Percentiles rank a stretch among this genome's conserved stretches.
These are phyloP conservation scores for Paralagenidium karlingii DNA, from an alignment of 352 stramenopile genomes.

Conservation along the genomic window DNA sequence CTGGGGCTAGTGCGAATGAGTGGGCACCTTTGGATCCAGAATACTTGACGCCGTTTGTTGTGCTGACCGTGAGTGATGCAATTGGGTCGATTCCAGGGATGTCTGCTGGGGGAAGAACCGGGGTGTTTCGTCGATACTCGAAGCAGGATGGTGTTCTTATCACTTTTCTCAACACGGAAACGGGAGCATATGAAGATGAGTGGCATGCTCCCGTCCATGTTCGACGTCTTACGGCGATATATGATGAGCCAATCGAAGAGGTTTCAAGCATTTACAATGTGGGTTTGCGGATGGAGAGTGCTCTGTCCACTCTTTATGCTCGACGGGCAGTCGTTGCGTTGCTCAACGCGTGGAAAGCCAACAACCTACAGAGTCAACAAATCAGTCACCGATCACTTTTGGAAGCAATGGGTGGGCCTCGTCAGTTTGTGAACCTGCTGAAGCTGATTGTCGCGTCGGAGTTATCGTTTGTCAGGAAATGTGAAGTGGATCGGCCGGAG, in stretches of 20 bases:
- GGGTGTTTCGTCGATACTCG: conserved; percentile 43
- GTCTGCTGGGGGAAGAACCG: conserved; percentile 46
- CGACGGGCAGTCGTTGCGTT: conserved; percentile 34
- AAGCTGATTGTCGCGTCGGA: conserved; percentile 74
- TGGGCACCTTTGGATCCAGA: conserved; percentile 56
- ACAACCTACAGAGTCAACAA: background rate
- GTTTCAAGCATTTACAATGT: conserved; percentile 68
- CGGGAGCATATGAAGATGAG: conserved; percentile 74
- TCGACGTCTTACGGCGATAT: conserved; percentile 65
- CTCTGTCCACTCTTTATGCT: conserved; percentile 73
- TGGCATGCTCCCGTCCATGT: conserved; percentile 64
- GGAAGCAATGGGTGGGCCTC: conserved; percentile 38
- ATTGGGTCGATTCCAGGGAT: conserved; percentile 57
- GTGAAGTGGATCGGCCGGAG: too few relatives aligned
- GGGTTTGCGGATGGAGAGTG: conserved; percentile 62
- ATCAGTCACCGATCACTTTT: too few relatives aligned
- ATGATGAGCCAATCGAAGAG: conserved; percentile 52
- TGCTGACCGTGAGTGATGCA: conserved; percentile 67
- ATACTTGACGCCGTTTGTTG: conserved; percentile 56
- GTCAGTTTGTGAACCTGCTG: conserved; percentile 66
- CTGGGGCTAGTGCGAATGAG: conserved; percentile 19
- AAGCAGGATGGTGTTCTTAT: conserved; percentile 55
- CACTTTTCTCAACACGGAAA: conserved; percentile 79
- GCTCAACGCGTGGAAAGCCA: conserved; percentile 8
- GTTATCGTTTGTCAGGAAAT: conserved; percentile 32